These are phyloP conservation scores for Eutypa lata DNA, from an alignment of 2,329 filamentous ascomycete species.

Conservation along the genomic window DNA sequence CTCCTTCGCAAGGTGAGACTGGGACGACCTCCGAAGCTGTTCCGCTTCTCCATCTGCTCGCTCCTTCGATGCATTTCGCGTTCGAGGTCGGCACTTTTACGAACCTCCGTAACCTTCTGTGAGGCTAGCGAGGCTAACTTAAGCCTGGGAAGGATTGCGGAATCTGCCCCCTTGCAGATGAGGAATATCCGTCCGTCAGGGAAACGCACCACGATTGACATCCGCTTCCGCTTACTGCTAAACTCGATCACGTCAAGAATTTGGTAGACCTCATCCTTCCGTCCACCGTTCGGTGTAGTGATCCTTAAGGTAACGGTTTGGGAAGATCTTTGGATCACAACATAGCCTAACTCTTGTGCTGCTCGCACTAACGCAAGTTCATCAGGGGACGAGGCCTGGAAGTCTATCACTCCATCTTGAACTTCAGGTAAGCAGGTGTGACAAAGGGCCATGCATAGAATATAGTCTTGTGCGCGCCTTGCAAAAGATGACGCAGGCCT, in stretches of 20 bases:
- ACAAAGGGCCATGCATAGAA: constrained; percentile 81
- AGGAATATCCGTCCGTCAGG: constrained; percentile 79
- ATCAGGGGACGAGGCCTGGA: constrained; percentile 86
- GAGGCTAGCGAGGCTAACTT: constrained; percentile 70
- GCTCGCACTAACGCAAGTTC: constrained; percentile 83
- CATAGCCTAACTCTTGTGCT: constrained; percentile 79
- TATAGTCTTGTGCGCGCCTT: constrained; percentile 74
- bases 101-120: constrained; percentile 67
- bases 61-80: constrained; percentile 54
- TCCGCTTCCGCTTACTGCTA: constrained; percentile 82
- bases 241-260: constrained; percentile 88
- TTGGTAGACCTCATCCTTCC: constrained; percentile 64
- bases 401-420: constrained; percentile 68
- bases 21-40: constrained; percentile 53
- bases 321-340: constrained; percentile 71
- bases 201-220: constrained; percentile 86
- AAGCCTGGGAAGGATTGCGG: constrained; percentile 73
- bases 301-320: constrained; percentile 59
- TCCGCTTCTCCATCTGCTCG: constrained; percentile 51
- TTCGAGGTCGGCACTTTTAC: constrained; percentile 60
- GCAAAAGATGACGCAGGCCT: constrained; percentile 77
- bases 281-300: constrained; percentile 32
- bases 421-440: constrained; percentile 87
- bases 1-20: constrained; percentile 51
- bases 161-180: constrained; percentile 90